A percentile compares a stretch with the other conserved stretches of the same genome.
phyloP scores from a whole-genome alignment of 179 eudicot genomes.

The Spergularia azorica region DNA sequence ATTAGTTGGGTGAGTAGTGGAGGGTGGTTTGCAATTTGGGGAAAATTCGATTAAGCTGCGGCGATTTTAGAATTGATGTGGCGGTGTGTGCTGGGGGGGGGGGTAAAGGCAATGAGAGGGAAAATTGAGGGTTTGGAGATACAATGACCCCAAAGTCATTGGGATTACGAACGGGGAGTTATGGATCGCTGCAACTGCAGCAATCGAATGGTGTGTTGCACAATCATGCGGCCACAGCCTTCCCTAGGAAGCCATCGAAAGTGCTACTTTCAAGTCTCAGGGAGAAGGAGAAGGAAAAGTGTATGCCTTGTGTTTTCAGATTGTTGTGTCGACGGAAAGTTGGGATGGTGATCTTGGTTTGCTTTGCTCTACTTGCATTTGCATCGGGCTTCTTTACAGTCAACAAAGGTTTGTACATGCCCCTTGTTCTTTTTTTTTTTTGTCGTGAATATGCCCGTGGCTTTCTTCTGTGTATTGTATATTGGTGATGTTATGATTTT shows the following conservation, averaged over 20 bases:
- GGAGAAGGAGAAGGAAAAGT: slow-evolving; percentile 73
- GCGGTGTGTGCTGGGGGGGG: slow-evolving; percentile 18
- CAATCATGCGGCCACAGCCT: slow-evolving; percentile 42
- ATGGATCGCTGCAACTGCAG: slow-evolving; percentile 68
- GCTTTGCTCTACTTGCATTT: slow-evolving; percentile 55
- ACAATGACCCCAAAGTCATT: slow-evolving; percentile 88
- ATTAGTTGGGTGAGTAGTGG: slow-evolving; percentile 8
- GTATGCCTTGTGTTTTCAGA: slow-evolving; percentile 48
- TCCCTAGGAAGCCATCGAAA: slow-evolving; percentile 58
- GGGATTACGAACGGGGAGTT: slow-evolving; percentile 68
- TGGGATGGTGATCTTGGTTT: slow-evolving; percentile 69
- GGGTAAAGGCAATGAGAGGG: slow-evolving; percentile 63
- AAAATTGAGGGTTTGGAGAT: slow-evolving; percentile 49
- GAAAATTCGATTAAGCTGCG: neutral
- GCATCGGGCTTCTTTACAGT: slow-evolving; percentile 52
- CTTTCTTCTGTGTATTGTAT: too few species aligned
- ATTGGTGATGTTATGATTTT: too few species aligned
- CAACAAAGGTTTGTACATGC: slow-evolving; percentile 57
- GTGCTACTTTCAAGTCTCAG: slow-evolving; percentile 51
- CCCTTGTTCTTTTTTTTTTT: neutral
- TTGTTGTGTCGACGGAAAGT: slow-evolving; percentile 54
- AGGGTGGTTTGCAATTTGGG: neutral
- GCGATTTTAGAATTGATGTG: slow-evolving; percentile 14
- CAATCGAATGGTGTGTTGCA: slow-evolving; percentile 62
- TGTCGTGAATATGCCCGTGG: too few species aligned